These are phyloP conservation scores for Wickerhamomyces chambardii DNA, from an alignment of 805 yeast genomes.

Conservation along the genomic window DNA sequence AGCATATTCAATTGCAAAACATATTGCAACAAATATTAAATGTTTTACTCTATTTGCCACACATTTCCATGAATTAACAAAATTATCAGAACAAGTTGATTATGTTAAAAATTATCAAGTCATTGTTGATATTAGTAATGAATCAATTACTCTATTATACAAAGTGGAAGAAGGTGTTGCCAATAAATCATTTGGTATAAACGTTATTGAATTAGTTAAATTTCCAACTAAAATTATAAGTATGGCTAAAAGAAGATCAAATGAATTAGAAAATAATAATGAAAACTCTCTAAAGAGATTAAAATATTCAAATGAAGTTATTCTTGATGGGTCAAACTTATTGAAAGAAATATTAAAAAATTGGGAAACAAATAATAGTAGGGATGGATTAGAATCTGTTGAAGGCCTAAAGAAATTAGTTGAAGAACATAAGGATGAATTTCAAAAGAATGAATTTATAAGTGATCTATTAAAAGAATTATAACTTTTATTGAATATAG, in stretches of 20 bases:
- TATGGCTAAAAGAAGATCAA: slow-evolving; percentile 94
- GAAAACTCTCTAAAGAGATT: slow-evolving; percentile 29
- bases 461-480: not conserved
- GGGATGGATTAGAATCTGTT: not conserved
- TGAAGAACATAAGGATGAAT: not conserved
- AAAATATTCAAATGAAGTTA: slow-evolving; percentile 43
- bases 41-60: slow-evolving; percentile 92
- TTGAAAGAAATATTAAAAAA: slow-evolving; percentile 32
- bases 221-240: slow-evolving; percentile 84
- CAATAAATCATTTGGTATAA: slow-evolving; percentile 95
- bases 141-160: slow-evolving; percentile 82
- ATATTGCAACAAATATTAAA: slow-evolving; percentile 57
- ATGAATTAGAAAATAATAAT: slow-evolving; percentile 66
- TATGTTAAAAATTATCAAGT: slow-evolving; percentile 83
- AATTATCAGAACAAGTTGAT: slow-evolving; percentile 50
- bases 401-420: not conserved
- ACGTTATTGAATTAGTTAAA: slow-evolving; percentile 92
- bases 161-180: slow-evolving; percentile 96
- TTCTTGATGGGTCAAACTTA: slow-evolving; percentile 41
- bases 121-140: slow-evolving; percentile 69
- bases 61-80: slow-evolving; percentile 93
- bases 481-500: too few species aligned
- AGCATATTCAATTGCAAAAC: slow-evolving; percentile 94
- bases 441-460: not conserved
- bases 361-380: slow-evolving; percentile 20